Conservation (phyloP, 495 filamentous ascomycete species). For the Articulospora tetracladia region DNA sequence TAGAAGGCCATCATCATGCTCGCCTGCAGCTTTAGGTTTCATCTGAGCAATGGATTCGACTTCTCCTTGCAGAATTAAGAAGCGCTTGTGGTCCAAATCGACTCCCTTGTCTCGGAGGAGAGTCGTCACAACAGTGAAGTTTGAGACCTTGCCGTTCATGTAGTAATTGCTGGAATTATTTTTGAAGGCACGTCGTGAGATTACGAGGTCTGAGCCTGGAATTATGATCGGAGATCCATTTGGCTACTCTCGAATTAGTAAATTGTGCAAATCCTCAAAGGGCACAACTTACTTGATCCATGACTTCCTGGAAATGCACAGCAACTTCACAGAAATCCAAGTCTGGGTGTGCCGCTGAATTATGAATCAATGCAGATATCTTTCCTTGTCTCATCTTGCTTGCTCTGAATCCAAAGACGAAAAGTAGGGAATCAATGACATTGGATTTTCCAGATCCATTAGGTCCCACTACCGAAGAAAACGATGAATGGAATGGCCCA, state of each 20-base stretch:
- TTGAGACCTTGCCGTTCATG: conserved; percentile 83
- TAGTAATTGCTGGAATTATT: conserved; percentile 98
- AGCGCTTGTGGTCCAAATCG: conserved; percentile 97
- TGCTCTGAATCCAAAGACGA: conserved; percentile 96
- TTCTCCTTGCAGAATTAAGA: conserved; percentile 94
- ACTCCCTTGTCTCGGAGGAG: conserved; percentile 87
- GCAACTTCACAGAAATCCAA: conserved; percentile 90
- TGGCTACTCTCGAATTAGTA: conserved; percentile 37
- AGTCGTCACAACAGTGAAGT: conserved; percentile 84
- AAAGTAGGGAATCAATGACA: conserved; percentile 95
- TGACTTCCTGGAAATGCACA: conserved; percentile 91
- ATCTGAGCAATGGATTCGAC: conserved; percentile 99
- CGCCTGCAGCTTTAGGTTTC: conserved; percentile 92
- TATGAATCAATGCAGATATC: conserved; percentile 95
- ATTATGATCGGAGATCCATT: conserved; percentile 69
- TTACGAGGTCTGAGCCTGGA: conserved; percentile 76
- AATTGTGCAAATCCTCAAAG: conserved; percentile 17
- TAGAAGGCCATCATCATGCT: conserved; percentile 92
- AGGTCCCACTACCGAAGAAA: conserved; percentile 97
- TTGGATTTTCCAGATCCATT: conserved; percentile 99
- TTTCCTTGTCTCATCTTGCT: conserved; percentile 99
- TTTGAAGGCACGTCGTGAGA: conserved; percentile 92
- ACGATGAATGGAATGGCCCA: conserved; percentile 93
- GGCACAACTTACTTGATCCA: conserved; percentile 53
- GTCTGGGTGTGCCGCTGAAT: conserved; percentile 81